Base-by-base conservation (phyloP, 306 rosid species). In the Prunus salicina region DNA sequence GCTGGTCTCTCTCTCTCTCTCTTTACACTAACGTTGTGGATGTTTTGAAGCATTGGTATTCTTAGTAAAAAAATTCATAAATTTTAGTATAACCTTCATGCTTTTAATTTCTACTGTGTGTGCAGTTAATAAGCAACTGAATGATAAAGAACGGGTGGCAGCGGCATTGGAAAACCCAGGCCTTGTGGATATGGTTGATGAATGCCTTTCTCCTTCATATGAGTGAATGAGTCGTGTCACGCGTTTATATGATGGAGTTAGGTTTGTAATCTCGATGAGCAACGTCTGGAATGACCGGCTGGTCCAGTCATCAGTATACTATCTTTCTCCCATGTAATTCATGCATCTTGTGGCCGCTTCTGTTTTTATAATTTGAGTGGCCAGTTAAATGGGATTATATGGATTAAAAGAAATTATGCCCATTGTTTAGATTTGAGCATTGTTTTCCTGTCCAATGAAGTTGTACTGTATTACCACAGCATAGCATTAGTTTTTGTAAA, bases 161-260 rank as follows among this genome's bases (percentile, higher is more conserved):
- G 98, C 98, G 9, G 98, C 99, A 20, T 78, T 96, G 87, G 99
- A 96, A 77, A 96, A 92, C 69, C 98, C 99, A 67, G 83, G 86
- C 80, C 93, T 92, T 69, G 20, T 86, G 76, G 89, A 91, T 71
- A 92, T 89, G 98, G 96, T 96, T 46, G 98, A 96, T 63, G 98
- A 92, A 86, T 96, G 99, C 83, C 89, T 96, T 73, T 88, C 96
- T 75, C 97, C 98, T 46, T 87, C 98, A 66, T 84, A 53, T 68
- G 86, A 73, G 22, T 92, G 87, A 87, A 64, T 28, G 69, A 27
- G 43, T 60, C 1, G 77, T 13, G 3, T 28, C 3, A 28, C 16
- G 0, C 2, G 0, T 38, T 9, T 38, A 7, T 0, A 38, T 38
- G 43, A 7, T 38, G 43, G 43, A 38, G 43, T 38, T 38, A 7